Evolutionary conservation across 257 asterid genomes (phyloP), one percentile per base, ranked within the genome.

Genomic region (Solanum ossicruentum): DNA sequence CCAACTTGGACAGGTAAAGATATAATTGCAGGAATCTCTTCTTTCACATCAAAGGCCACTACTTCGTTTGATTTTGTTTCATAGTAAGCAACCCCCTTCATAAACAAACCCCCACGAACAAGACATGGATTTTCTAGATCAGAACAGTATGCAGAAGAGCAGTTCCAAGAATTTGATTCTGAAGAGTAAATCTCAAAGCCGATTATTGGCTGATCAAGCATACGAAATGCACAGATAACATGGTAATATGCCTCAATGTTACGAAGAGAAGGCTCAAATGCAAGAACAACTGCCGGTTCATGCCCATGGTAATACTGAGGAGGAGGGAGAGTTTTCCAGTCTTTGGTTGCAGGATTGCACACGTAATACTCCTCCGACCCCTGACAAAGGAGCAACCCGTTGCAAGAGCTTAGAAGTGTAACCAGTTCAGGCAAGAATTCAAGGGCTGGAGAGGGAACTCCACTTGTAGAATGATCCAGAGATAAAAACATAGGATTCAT

Each of bases 71-170:
- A 13, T 7, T 87, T 16, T 5, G 92, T 52, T 69, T 83, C 85
- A 92, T 90, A 89, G 79, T 89, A 92, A 4, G 89, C 91, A 10
- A 87, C 28, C n/a, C 93, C 93, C 1, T 89, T 88, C 88, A 89
- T 81, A 86, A 89, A 92, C 86, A 87, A 89, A 1, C 89, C 85
- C 18, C n/a, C 85, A 41, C 82, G 69, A 5, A 13, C 51, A 49
- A 89, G 78, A 18, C 16, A 57, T 3, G 78, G 16, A 26, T 58
- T 84, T 26, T 66, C 87, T 79, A 82, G 18, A 16, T 85, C 92
- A 16, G 86, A 7, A 43, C 87, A 67, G 5, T 17, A 1, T 12
- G 49, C 83, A n/a, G 23, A 52, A 32, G 79, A 87, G 58, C 21
- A 54, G 21, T 28, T 86, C 94, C 92, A 92, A 0, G 88, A 66